phyloP scores from a whole-genome alignment of 257 asterid species.

The Capsicum pubescens region DNA sequence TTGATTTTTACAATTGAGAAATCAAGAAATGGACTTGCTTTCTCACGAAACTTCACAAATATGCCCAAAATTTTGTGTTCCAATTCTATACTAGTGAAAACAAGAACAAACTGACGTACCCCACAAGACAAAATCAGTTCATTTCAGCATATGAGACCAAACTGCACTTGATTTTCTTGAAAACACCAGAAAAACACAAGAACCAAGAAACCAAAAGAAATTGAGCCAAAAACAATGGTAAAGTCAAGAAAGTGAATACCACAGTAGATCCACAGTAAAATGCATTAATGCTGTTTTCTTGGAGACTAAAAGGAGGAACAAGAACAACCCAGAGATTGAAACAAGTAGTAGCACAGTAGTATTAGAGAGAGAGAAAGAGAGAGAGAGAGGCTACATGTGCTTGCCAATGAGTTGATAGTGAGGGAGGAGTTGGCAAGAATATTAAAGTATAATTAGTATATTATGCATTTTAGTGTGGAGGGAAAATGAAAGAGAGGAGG shows the following conservation, averaged over 20 bases:
- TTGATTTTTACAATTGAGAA: constrained; percentile 28
- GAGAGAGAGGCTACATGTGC: constrained; percentile 33
- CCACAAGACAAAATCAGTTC: constrained; percentile 45
- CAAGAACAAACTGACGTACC: constrained; percentile 34
- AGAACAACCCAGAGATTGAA: constrained; percentile 22
- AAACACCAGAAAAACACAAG: not conserved
- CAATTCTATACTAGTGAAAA: constrained; percentile 30
- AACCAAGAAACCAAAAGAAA: constrained; percentile 1
- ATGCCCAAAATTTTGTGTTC: constrained; percentile 24
- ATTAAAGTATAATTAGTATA: not conserved
- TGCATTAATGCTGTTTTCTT: constrained; percentile 5
- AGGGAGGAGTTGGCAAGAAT: constrained; percentile 34
- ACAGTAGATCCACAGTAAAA: constrained; percentile 50
- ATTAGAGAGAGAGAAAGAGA: not conserved
- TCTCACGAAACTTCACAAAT: constrained; percentile 27
- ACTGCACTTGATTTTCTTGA: not conserved
- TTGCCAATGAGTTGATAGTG: constrained; percentile 29
- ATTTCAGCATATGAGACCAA: constrained; percentile 15
- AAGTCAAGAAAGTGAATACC: constrained; percentile 28
- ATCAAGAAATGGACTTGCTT: constrained; percentile 31
- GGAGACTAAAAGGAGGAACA: not conserved
- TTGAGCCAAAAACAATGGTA: constrained; percentile 32
- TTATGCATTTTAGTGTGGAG: constrained; percentile 16
- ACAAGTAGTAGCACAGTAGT: constrained; percentile 18
- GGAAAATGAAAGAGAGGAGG: constrained; percentile 23